Evolutionary conservation across 1,284 basidiomycete species (phyloP).

Genomic region (Exsudoporus floridanus): DNA sequence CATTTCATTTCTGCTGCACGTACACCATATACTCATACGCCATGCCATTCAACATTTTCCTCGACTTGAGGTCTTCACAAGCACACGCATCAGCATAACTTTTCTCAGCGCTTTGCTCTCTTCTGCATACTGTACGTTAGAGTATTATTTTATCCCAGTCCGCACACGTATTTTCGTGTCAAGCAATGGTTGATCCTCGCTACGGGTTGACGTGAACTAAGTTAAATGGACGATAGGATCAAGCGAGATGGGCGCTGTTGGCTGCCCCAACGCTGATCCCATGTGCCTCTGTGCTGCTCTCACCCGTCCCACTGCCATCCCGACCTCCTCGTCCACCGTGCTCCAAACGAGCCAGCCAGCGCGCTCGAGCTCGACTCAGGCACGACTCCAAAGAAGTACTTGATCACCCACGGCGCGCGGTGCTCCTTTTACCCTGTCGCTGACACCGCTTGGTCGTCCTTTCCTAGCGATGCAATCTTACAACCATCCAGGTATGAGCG

Average conservation of each 20-base stretch:
- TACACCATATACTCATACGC: conserved; percentile 35
- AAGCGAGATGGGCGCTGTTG: conserved; percentile 29
- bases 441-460: background rate
- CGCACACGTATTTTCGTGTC: conserved; percentile 6
- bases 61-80: conserved; percentile 20
- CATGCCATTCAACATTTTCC: conserved; percentile 29
- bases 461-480: conserved; percentile 27
- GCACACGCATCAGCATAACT: conserved; percentile 40
- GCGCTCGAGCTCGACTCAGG: background rate
- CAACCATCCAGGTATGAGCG: conserved; percentile 30
- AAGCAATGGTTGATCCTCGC: conserved; percentile 1
- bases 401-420: background rate
- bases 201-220: background rate
- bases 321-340: background rate
- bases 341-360: background rate
- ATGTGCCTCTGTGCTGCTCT: conserved; percentile 7
- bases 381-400: conserved; percentile 2
- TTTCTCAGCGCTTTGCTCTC: conserved; percentile 29
- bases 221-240: background rate
- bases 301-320: conserved; percentile 2
- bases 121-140: conserved; percentile 47
- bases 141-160: conserved; percentile 18
- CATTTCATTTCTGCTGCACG: conserved; percentile 35
- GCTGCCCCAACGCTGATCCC: conserved; percentile 2
- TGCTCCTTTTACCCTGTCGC: background rate